Conservation (phyloP, 139 green algal species). For the Chlamydomonas asymmetrica region DNA sequence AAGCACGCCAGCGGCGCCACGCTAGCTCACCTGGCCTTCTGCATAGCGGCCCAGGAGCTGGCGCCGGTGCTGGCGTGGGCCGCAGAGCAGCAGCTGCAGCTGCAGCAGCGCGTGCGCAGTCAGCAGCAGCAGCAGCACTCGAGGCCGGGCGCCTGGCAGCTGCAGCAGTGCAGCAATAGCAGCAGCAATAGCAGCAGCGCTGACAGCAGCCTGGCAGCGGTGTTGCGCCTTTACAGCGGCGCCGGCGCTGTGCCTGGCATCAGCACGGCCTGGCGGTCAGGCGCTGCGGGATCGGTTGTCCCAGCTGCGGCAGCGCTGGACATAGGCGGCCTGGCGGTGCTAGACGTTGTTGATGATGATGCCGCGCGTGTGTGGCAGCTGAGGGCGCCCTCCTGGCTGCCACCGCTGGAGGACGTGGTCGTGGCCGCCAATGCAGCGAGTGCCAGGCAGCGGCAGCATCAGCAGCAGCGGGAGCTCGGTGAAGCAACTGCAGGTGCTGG, state of each 20-base stretch:
- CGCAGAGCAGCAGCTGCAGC: not conserved
- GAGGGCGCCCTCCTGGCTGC: no score
- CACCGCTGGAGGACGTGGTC: no score
- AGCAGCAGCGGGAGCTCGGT: no score
- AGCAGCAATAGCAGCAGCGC: not conserved
- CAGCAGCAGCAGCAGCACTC: no score
- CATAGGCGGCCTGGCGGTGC: no score
- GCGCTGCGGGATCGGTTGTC: no score
- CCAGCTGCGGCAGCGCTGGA: no score
- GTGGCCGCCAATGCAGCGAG: not conserved
- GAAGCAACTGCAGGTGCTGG: not conserved
- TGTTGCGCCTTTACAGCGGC: not conserved
- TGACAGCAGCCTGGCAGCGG: not conserved
- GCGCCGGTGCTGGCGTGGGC: slow-evolving; percentile 40
- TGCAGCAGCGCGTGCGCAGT: no score
- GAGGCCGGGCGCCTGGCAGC: no score
- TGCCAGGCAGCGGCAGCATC: not conserved
- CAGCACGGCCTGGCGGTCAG: no score
- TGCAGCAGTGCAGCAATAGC: not conserved
- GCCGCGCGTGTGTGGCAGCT: not conserved
- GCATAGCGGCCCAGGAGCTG: slow-evolving; percentile 55
- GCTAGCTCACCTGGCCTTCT: slow-evolving; percentile 64
- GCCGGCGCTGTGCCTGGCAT: not conserved
- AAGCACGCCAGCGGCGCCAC: slow-evolving; percentile 32
- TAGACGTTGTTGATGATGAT: not conserved